Evolutionary conservation across 495 filamentous ascomycete genomes (phyloP).

Genomic region (Xylaria curta): DNA sequence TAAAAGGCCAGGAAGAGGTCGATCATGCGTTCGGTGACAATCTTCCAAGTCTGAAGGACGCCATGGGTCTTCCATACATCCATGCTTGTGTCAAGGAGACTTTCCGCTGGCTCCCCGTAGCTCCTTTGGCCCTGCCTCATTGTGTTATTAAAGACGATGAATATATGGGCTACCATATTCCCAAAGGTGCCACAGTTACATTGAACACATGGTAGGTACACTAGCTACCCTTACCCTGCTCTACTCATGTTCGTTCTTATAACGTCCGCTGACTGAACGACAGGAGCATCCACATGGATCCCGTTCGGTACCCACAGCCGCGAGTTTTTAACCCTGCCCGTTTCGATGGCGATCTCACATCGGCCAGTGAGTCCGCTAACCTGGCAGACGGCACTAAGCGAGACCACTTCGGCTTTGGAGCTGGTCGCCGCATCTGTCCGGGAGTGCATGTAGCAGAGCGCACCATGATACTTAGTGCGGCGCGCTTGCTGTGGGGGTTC

Average conservation of each 20-base stretch:
- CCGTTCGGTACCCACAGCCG: background rate
- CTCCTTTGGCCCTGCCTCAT: conserved; percentile 60
- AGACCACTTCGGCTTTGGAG: conserved; percentile 51
- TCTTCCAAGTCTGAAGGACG: conserved; percentile 54
- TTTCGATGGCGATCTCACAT: background rate
- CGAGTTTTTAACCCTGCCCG: background rate
- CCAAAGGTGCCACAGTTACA: conserved; percentile 42
- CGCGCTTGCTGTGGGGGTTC: conserved; percentile 56
- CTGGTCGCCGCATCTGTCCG: conserved; percentile 59
- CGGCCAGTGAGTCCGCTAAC: background rate
- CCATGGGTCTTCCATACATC: conserved; percentile 54
- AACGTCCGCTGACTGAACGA: background rate
- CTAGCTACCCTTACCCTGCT: background rate
- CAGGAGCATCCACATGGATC: conserved; percentile 15
- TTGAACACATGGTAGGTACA: conserved; percentile 37
- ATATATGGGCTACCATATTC: conserved; percentile 44
- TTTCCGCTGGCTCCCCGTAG: conserved; percentile 61
- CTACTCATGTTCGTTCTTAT: background rate
- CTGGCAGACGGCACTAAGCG: background rate
- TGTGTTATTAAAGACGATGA: conserved; percentile 51
- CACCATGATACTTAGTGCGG: conserved; percentile 52
- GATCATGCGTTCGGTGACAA: conserved; percentile 36
- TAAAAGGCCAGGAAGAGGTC: background rate
- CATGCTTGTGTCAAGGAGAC: conserved; percentile 54
- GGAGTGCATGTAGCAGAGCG: conserved; percentile 59